phyloP scores from a whole-genome alignment of 371 early-diverging fungal genomes.

The Rhizopus sp. region DNA sequence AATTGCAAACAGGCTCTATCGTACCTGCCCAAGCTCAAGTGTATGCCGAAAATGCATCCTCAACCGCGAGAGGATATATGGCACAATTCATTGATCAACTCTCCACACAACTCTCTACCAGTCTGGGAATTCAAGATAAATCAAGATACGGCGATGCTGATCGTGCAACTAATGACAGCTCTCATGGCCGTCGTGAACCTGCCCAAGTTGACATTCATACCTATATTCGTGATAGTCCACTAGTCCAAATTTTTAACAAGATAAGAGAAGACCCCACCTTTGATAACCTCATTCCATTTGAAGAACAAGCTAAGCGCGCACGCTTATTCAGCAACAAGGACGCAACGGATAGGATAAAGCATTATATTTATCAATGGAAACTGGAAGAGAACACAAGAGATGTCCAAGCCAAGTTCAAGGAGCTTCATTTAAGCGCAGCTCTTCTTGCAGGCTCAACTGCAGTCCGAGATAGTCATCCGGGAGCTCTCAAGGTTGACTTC shows the following conservation, averaged over 20 bases:
- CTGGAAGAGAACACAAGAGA: conserved; percentile 30
- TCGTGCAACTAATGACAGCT: background rate
- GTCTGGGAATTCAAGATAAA: conserved; percentile 9
- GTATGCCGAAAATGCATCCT: conserved; percentile 17
- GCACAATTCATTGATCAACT: conserved; percentile 9
- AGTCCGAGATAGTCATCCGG: conserved; percentile 28
- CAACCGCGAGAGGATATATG: conserved; percentile 8
- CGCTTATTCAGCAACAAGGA: conserved; percentile 24
- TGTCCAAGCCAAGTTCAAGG: conserved; percentile 36
- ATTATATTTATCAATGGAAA: conserved; percentile 34
- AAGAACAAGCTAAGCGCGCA: conserved; percentile 16
- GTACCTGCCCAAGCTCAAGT: conserved; percentile 13
- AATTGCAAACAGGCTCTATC: background rate
- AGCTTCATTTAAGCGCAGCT: conserved; percentile 29
- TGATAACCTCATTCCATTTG: conserved; percentile 25
- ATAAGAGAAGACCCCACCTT: conserved; percentile 37
- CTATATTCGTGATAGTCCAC: conserved; percentile 22
- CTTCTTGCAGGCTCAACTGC: conserved; percentile 35
- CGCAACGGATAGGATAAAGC: conserved; percentile 29
- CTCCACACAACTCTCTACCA: conserved; percentile 8
- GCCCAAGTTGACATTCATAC: conserved; percentile 7
- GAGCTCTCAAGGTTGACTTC: conserved; percentile 39
- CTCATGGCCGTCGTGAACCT: background rate
- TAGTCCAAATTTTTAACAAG: conserved; percentile 27
- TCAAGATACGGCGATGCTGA: background rate